Percentiles rank a stretch among this genome's conserved stretches.
Evolutionary conservation across 2,329 filamentous ascomycete genomes (phyloP).

Genomic region (Thielaviopsis punctulata): DNA sequence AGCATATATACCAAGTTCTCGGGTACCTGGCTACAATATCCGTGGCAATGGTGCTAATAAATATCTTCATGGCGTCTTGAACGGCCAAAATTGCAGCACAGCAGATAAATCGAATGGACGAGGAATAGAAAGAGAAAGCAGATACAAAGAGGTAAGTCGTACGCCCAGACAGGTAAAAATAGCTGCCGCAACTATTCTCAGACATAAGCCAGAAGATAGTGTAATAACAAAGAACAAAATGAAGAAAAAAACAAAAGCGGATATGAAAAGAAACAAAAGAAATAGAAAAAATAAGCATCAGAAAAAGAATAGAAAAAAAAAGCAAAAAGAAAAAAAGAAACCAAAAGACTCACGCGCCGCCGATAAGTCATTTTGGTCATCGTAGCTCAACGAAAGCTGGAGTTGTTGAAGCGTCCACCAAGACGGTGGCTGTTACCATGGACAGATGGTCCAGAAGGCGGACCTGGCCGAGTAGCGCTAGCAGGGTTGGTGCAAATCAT

Average conservation of each 20-base stretch:
- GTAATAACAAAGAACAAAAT: background rate
- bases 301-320: background rate
- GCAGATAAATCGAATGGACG: background rate
- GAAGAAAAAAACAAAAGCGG: background rate
- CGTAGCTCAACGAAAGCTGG: conserved; percentile 33
- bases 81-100: background rate
- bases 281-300: background rate
- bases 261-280: background rate
- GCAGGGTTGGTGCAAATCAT: conserved; percentile 98
- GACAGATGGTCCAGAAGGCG: conserved; percentile 54
- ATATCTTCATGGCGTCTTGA: background rate
- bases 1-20: background rate
- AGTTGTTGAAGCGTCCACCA: conserved; percentile 39
- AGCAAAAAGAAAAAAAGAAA: background rate
- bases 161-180: background rate
- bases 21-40: background rate
- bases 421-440: conserved; percentile 27
- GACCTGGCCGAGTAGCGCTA: conserved; percentile 72
- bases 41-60: background rate
- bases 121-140: background rate
- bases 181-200: background rate
- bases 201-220: background rate
- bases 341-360: background rate
- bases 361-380: background rate
- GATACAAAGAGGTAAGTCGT: background rate